These are phyloP conservation scores for Coelastrella sp. DNA, from an alignment of 139 green algal genomes.

Conservation along the genomic window DNA sequence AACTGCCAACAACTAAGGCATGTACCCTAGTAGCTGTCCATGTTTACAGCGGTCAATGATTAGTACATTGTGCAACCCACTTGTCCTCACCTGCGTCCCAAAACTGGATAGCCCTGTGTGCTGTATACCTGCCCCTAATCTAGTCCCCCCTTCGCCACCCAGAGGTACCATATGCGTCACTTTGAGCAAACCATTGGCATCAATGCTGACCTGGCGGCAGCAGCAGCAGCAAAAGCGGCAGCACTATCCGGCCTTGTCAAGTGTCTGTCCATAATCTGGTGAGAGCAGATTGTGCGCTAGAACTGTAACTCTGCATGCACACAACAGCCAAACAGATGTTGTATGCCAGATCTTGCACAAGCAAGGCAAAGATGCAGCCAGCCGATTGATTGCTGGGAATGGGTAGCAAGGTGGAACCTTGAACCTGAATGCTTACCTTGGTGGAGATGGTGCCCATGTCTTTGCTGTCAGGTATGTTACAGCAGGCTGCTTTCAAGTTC, in stretches of 20 bases:
- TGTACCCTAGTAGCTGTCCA: too few relatives aligned
- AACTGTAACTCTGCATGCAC: too few relatives aligned
- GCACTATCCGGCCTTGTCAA: not conserved
- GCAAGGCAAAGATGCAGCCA: too few relatives aligned
- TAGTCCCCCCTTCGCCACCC: not conserved
- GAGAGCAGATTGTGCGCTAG: too few relatives aligned
- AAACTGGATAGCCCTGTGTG: not conserved
- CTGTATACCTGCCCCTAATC: not conserved
- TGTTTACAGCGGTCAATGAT: too few relatives aligned
- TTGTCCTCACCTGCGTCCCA: constrained; percentile 7
- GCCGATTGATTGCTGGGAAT: too few relatives aligned
- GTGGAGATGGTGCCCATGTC: constrained; percentile 9
- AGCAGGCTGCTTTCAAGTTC: constrained; percentile 58
- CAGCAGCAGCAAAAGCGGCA: not conserved
- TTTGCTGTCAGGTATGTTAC: constrained; percentile 56
- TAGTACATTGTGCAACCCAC: too few relatives aligned
- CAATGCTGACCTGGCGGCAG: constrained; percentile 61
- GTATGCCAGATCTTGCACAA: too few relatives aligned
- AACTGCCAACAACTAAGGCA: too few relatives aligned
- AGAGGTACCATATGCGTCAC: constrained; percentile 68
- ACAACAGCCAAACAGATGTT: not conserved
- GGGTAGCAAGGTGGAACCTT: not conserved
- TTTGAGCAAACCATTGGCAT: constrained; percentile 68
- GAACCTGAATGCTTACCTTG: not conserved
- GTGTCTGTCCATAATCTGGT: too few relatives aligned